Conservation (phyloP, 257 asterid species). For the Lithospermum erythrorhizon region DNA sequence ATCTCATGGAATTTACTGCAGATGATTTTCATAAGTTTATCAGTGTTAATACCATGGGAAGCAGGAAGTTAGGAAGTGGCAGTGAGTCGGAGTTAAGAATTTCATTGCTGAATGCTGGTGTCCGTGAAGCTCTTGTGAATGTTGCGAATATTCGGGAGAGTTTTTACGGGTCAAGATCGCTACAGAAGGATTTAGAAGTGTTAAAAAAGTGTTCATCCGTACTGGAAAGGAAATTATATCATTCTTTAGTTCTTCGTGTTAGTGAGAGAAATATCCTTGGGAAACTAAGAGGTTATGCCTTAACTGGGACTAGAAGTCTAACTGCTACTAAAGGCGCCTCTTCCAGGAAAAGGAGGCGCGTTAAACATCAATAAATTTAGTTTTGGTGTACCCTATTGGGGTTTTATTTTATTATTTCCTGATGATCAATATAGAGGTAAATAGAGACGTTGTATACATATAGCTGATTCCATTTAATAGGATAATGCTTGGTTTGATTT, state of each 20-base stretch:
- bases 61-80: constrained; percentile 13
- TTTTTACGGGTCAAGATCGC: constrained; percentile 41
- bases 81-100: constrained; percentile 25
- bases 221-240: constrained; percentile 36
- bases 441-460: too few species aligned
- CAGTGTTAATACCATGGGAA: constrained; percentile 13
- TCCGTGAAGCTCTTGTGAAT: constrained; percentile 45
- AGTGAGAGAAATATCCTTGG: constrained; percentile 77
- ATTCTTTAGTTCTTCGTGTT: constrained; percentile 62
- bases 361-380: too few species aligned
- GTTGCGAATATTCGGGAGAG: constrained; percentile 72
- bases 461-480: too few species aligned
- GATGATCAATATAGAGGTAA: too few species aligned
- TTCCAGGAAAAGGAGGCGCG: not conserved
- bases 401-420: too few species aligned
- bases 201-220: constrained; percentile 25
- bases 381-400: too few species aligned
- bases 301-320: not conserved
- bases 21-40: constrained; percentile 16
- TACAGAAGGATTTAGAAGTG: constrained; percentile 46
- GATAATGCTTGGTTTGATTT: too few species aligned
- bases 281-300: constrained; percentile 50
- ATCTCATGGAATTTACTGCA: constrained; percentile 26
- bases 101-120: constrained; percentile 35
- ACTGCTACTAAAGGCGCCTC: not conserved